Base-by-base conservation (phyloP, 345 rosid genomes). In the Stellera chamaejasme region DNA sequence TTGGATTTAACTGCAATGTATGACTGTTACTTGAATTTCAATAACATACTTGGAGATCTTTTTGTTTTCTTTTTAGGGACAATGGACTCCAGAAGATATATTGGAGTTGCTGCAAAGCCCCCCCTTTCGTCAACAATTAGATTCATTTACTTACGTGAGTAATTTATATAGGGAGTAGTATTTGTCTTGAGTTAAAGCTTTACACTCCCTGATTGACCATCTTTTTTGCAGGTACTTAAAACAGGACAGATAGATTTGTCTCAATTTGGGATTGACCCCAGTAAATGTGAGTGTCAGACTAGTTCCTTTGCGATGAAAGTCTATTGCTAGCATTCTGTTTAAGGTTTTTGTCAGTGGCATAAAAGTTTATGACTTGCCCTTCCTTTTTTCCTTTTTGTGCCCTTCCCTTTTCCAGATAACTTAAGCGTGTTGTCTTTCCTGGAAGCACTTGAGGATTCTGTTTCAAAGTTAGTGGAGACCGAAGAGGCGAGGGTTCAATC, bases 51-150 rank as follows among this genome's bases (percentile, higher is more conserved):
- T 32, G 39, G 39, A 32, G 39, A 3, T 60, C 11, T 49, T 15
- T 59, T 61, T 39, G 25, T 55, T 23, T 8, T 36, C 52, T 51
- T 75, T 65, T 67, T 82, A 88, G 98, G 98, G 85, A 54, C 82
- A 72, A 39, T 71, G 83, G 87, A 81, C 73, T 28, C 77, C 87
- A 27, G 82, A 82, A 59, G 97, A 89, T 62, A 63, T 93, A 63
- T 67, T 93, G 55, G 97, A 93, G 68, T 71, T 93, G 70, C 73
- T 93, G 60, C 97, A 89, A 74, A 82, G 97, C 66, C 82, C 97
- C 8, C 96, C 99, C 59, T 89, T 89, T 50, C 96, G 97, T 64
- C 95, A 89, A 62, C 99, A 93, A 89, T 84, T 93, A 49, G 99
- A 89, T 81, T 88, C 97, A 36, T 93, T 93, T 69, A 87, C 96